Evolutionary conservation across 768 basidiomycete genomes (phyloP).

Genomic region (Podaxis sp.): DNA sequence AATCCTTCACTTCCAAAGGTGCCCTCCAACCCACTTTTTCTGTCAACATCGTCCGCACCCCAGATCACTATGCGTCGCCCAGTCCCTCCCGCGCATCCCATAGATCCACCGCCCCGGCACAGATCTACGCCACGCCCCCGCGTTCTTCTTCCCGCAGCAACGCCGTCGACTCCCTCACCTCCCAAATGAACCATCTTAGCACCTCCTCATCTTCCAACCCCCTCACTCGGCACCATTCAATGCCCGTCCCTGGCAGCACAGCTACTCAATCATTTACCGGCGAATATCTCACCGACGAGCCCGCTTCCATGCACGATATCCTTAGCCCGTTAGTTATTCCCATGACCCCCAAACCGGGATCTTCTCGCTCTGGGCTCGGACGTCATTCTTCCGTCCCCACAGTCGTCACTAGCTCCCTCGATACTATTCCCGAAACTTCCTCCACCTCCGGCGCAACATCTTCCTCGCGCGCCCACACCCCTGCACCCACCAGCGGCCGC

Average conservation of each 20-base stretch:
- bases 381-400: conserved; percentile 31
- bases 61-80: conserved; percentile 46
- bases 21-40: conserved; percentile 68
- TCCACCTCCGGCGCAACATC: background rate
- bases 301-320: conserved; percentile 25
- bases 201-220: conserved; percentile 13
- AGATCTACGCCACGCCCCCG: conserved; percentile 12
- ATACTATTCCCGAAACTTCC: conserved; percentile 33
- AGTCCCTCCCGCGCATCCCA: conserved; percentile 10
- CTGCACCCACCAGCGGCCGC: conserved; percentile 31
- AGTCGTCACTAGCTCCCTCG: conserved; percentile 26
- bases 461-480: conserved; percentile 16
- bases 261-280: conserved; percentile 17
- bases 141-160: conserved; percentile 15
- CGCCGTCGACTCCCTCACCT: conserved; percentile 15
- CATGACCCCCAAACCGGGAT: conserved; percentile 26
- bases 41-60: conserved; percentile 63
- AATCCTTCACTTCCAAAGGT: conserved; percentile 45
- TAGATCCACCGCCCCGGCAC: background rate
- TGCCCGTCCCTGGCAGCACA: conserved; percentile 16
- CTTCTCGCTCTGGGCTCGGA: conserved; percentile 17
- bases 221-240: conserved; percentile 30
- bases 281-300: conserved; percentile 38
- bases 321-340: conserved; percentile 41
- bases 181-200: conserved; percentile 19